phyloP scores from a whole-genome alignment of 768 basidiomycete species.

The Collybia sp. region DNA sequence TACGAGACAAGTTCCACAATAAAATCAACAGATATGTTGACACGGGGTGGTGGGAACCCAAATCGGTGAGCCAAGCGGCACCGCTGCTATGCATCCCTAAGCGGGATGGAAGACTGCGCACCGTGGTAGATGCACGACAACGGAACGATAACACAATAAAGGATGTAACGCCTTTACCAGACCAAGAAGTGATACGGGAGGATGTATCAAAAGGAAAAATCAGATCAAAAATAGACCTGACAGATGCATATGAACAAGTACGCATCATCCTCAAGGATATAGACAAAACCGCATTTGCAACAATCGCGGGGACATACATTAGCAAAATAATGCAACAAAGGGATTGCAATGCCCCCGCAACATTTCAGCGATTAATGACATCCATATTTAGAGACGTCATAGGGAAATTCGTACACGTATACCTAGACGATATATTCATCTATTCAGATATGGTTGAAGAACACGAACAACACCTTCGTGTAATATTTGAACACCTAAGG shows the following conservation, averaged over 20 bases:
- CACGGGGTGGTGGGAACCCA: slow-evolving; percentile 30
- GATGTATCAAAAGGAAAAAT: slow-evolving; percentile 25
- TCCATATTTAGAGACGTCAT: slow-evolving; percentile 32
- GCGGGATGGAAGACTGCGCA: slow-evolving; percentile 25
- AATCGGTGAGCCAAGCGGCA: slow-evolving; percentile 16
- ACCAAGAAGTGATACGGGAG: slow-evolving; percentile 26
- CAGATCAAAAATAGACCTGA: slow-evolving; percentile 35
- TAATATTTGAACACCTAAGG: slow-evolving; percentile 23
- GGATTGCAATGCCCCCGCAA: slow-evolving; percentile 39
- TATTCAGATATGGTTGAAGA: slow-evolving; percentile 18
- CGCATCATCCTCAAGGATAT: slow-evolving; percentile 24
- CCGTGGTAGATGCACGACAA: slow-evolving; percentile 26
- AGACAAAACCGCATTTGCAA: slow-evolving; percentile 26
- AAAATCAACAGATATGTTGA: slow-evolving; percentile 25
- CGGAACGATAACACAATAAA: slow-evolving; percentile 36
- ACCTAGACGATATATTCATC: slow-evolving; percentile 31
- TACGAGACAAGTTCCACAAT: slow-evolving; percentile 19
- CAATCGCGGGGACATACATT: slow-evolving; percentile 28
- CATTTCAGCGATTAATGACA: slow-evolving; percentile 41
- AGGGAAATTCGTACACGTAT: slow-evolving; percentile 33
- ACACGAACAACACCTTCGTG: slow-evolving; percentile 25
- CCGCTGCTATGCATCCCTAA: slow-evolving; percentile 29
- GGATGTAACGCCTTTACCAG: slow-evolving; percentile 34
- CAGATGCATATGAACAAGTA: slow-evolving; percentile 40
- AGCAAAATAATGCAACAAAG: slow-evolving; percentile 39